Evolutionary conservation across 768 basidiomycete genomes (phyloP), one percentile per base, ranked within the genome.

Genomic region (Serendipita sp.): DNA sequence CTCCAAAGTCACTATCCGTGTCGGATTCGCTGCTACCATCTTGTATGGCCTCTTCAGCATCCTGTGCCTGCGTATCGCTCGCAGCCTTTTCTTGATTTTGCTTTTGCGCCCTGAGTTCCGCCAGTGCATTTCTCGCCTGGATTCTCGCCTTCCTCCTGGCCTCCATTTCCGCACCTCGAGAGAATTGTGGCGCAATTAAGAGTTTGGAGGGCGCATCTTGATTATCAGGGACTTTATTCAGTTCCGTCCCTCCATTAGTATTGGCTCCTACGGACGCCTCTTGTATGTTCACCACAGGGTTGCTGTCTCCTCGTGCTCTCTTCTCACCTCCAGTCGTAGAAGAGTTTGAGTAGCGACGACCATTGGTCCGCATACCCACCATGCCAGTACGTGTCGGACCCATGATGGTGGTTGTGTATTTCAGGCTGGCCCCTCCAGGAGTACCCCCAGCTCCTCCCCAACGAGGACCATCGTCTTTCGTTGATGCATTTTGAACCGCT

Each of bases 321-420:
- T 64, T 24, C 7, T 42, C 1, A 14, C 60, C 7, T 42, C 63
- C 7, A 42, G 26, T 28, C 7, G 62, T n/a, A 26, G 48, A 51
- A 33, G 56, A 34, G 44, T 53, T 60, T 1, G 81, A 81, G 0
- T 69, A 72, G 16, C 84, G 75, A 66, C 83, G 82, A 0, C 82
- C 91, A 28, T 80, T 74, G 2, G 91, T 85, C 24, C 92, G 78
- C 73, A 94, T 78, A 0, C 93, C 93, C 1, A 86, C 70, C 0
- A 79, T 88, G 3, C 88, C 89, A 0, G 81, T 78, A 26, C 82
- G 78, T 3, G 79, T 78, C 11, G 75, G 75, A 2, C 84, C 90
- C 79, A 93, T 84, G 69, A 96, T 95, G 2, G 94, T 96, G 68
- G 86, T 83, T 3, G 90, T 88, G 72, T 94, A 86, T 69, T 86